A percentile compares a stretch with the other conserved stretches of the same genome.
Evolutionary conservation across 2,329 filamentous ascomycete genomes (phyloP).

Genomic region (Kalaharituber pfeilii): DNA sequence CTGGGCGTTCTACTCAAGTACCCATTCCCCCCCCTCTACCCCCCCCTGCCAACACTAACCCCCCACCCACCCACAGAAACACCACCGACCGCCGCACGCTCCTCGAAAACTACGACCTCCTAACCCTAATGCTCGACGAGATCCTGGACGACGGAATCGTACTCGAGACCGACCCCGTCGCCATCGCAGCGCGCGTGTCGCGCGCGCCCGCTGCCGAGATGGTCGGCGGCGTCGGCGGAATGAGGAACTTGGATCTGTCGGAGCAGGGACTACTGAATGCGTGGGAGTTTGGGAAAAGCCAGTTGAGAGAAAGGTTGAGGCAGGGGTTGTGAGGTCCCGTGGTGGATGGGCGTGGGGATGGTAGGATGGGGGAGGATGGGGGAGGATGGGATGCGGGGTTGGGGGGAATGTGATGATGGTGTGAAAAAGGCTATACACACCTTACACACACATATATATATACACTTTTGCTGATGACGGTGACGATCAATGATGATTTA

Average conservation of each 20-base stretch:
- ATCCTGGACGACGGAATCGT: slow-evolving; percentile 92
- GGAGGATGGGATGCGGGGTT: too few species aligned
- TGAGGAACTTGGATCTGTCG: slow-evolving; percentile 18
- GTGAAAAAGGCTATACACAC: too few species aligned
- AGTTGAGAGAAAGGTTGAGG: slow-evolving; percentile 19
- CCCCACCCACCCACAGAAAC: slow-evolving; percentile 41
- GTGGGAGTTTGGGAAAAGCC: slow-evolving; percentile 21
- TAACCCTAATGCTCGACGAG: slow-evolving; percentile 86
- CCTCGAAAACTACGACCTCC: slow-evolving; percentile 95
- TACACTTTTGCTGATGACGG: too few species aligned
- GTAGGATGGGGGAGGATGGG: too few species aligned
- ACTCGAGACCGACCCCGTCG: slow-evolving; percentile 88
- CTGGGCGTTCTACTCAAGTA: slow-evolving; percentile 87
- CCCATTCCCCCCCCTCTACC: slow-evolving; percentile 22
- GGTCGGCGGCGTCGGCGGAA: slow-evolving; percentile 32
- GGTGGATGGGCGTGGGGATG: too few species aligned
- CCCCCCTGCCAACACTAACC: slow-evolving; percentile 1
- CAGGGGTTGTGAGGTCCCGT: slow-evolving; percentile 19
- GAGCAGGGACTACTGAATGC: slow-evolving; percentile 21
- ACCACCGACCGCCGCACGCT: slow-evolving; percentile 95
- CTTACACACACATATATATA: too few species aligned
- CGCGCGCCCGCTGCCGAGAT: slow-evolving; percentile 74
- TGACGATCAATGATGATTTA: too few species aligned
- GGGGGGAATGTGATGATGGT: too few species aligned
- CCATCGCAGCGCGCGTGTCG: slow-evolving; percentile 83